Conservation (phyloP, 208 protist genomes). For the Crithidia brevicula region DNA sequence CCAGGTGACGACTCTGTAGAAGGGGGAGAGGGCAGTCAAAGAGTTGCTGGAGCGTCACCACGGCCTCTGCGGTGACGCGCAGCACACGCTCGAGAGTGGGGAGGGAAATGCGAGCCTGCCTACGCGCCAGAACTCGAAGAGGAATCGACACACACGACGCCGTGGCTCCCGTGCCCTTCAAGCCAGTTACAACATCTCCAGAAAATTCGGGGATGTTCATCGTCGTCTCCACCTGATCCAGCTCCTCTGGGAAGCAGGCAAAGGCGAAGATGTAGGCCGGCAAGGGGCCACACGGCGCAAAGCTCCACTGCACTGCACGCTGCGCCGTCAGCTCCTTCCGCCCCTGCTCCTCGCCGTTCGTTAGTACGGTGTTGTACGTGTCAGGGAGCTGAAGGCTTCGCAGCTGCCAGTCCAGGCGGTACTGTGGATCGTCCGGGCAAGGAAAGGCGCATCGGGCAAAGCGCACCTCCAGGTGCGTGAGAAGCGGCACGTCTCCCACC, state of each 20-base stretch:
- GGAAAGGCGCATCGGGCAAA: slow-evolving; percentile 83
- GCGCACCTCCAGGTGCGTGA: slow-evolving; percentile 88
- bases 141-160: slow-evolving; percentile 7
- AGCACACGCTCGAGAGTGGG: slow-evolving; percentile 38
- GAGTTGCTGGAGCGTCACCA: slow-evolving; percentile 61
- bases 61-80: slow-evolving; percentile 35
- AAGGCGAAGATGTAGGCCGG: slow-evolving; percentile 79
- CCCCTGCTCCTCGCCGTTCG: slow-evolving; percentile 37
- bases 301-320: slow-evolving; percentile 37
- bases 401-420: slow-evolving; percentile 65
- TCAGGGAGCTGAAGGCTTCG: slow-evolving; percentile 54
- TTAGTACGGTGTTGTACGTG: slow-evolving; percentile 41
- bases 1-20: slow-evolving; percentile 44
- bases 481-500: slow-evolving; percentile 31
- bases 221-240: slow-evolving; percentile 11
- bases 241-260: slow-evolving; percentile 35
- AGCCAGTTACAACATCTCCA: background rate
- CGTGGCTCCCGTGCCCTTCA: background rate
- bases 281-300: slow-evolving; percentile 54
- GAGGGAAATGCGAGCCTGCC: slow-evolving; percentile 16
- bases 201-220: slow-evolving; percentile 1
- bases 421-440: slow-evolving; percentile 76
- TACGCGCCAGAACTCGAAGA: slow-evolving; percentile 30
- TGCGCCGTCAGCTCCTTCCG: slow-evolving; percentile 31
- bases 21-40: slow-evolving; percentile 69